A percentile compares a stretch with the other conserved stretches of the same genome.
Conservation (phyloP, 1,284 basidiomycete genomes). For the Rhodotorula sp. region DNA sequence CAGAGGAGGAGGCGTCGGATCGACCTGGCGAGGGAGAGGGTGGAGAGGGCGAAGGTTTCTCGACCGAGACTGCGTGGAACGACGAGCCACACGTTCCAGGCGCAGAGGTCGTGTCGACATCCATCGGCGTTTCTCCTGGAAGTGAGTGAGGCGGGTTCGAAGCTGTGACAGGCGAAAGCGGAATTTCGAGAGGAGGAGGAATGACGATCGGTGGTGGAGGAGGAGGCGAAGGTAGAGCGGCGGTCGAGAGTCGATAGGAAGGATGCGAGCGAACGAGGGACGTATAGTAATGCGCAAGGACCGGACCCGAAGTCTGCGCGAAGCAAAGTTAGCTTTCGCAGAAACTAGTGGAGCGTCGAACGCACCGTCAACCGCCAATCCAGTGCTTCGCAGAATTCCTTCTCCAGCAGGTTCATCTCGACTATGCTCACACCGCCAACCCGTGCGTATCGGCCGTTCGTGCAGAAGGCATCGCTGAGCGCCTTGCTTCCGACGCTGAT, state of each 20-base stretch:
- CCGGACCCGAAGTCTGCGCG: slow-evolving; percentile 42
- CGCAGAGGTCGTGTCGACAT: not conserved
- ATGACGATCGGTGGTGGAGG: not conserved
- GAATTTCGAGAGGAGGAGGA: not conserved
- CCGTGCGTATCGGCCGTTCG: slow-evolving; percentile 86
- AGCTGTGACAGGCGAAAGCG: not conserved
- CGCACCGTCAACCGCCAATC: slow-evolving; percentile 90
- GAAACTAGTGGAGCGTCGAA: slow-evolving; percentile 34
- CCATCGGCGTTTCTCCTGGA: not conserved
- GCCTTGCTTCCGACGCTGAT: slow-evolving; percentile 85
- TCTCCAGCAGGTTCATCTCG: slow-evolving; percentile 87
- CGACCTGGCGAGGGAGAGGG: too few species aligned
- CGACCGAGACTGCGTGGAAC: too few species aligned
- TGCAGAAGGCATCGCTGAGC: slow-evolving; percentile 88
- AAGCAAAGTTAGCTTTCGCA: not conserved
- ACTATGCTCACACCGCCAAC: slow-evolving; percentile 85
- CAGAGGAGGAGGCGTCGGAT: too few species aligned
- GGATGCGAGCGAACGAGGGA: slow-evolving; percentile 43
- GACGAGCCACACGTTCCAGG: too few species aligned
- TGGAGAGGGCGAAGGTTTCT: too few species aligned
- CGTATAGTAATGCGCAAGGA: slow-evolving; percentile 45
- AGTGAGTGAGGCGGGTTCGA: not conserved
- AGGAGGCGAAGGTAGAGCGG: slow-evolving; percentile 4
- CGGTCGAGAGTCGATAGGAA: slow-evolving; percentile 29
- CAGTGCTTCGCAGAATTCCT: slow-evolving; percentile 82